phyloP scores from a whole-genome alignment of 257 asterid species.

The Dorcoceras hygrometricum region DNA sequence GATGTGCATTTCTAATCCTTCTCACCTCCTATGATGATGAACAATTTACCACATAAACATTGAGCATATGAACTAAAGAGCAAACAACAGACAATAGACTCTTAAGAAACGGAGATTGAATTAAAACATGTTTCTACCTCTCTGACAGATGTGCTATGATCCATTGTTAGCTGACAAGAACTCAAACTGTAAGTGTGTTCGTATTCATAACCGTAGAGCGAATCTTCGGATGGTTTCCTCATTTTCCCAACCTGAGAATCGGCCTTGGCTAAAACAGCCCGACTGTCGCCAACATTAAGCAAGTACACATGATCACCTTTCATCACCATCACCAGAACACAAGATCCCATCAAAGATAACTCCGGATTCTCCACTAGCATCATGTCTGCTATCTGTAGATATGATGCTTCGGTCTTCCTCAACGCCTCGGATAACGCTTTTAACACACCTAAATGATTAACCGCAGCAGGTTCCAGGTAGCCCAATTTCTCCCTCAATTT shows the following conservation, averaged over 20 bases:
- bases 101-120: not conserved
- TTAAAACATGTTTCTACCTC: slow-evolving; percentile 37
- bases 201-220: slow-evolving; percentile 36
- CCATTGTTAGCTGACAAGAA: slow-evolving; percentile 50
- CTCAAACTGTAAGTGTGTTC: slow-evolving; percentile 31
- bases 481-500: not conserved
- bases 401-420: slow-evolving; percentile 43
- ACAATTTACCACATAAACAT: slow-evolving; percentile 7
- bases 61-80: not conserved
- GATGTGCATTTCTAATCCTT: slow-evolving; percentile 49
- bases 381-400: slow-evolving; percentile 50
- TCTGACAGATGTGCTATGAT: slow-evolving; percentile 50
- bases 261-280: slow-evolving; percentile 51
- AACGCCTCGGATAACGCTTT: slow-evolving; percentile 46
- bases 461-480: slow-evolving; percentile 14
- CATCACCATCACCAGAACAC: slow-evolving; percentile 59
- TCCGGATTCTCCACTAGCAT: slow-evolving; percentile 59
- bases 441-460: slow-evolving; percentile 37
- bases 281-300: slow-evolving; percentile 61
- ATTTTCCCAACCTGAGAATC: slow-evolving; percentile 32
- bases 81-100: not conserved
- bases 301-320: slow-evolving; percentile 60
- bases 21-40: slow-evolving; percentile 40
- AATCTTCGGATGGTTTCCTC: slow-evolving; percentile 36
- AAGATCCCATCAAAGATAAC: slow-evolving; percentile 59